Evolutionary conservation across 2,329 filamentous ascomycete genomes (phyloP), one percentile per base, ranked within the genome.

Genomic region (Alternaria gaisen): DNA sequence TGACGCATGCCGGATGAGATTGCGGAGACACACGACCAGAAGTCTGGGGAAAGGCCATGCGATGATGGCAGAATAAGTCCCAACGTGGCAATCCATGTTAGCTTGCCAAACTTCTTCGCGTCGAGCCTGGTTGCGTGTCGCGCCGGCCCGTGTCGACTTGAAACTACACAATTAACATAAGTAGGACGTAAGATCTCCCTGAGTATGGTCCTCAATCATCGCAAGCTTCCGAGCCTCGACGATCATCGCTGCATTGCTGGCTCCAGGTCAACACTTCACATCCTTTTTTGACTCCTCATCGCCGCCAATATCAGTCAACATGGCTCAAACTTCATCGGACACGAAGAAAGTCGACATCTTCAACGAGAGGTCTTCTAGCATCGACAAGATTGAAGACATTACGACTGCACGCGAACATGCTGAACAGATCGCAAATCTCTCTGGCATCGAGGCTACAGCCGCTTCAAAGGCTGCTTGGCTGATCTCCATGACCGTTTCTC

Each of bases 391-490:
- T 46, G 72, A 74, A 40, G 65, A 72, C 18, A 55, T 71, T 46
- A 58, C 66, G 10, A 65, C 59, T 20, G 62, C 55, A 5, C 47
- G 56, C 32, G 64, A 66, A 40, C 56, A 69, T 46, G 60, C 65
- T 18, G 63, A 67, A n/a, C 53, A 67, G 5, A 56, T 74, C 22
- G 61, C 63, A 12, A 59, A 73, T 32, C 68, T 73, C 34, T 72
- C 68, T n/a, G 64, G 60, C 20, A 72, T 72, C 30, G 71, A 74
- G 51, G 66, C 69, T 28, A 69, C 67, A 22, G 71, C 71, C 3
- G 71, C 71, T 18, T 72, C 70, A 10, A 72, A 66, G 56, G 69
- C 71, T 48, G 71, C 72, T 36, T 72, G 72, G 72, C 56, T 74
- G 38, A 73, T 74, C 14, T 68, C 69, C 24, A 69, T 72, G 43